Evolutionary conservation across 495 filamentous ascomycete genomes (phyloP).

Genomic region (Neurospora sp.): DNA sequence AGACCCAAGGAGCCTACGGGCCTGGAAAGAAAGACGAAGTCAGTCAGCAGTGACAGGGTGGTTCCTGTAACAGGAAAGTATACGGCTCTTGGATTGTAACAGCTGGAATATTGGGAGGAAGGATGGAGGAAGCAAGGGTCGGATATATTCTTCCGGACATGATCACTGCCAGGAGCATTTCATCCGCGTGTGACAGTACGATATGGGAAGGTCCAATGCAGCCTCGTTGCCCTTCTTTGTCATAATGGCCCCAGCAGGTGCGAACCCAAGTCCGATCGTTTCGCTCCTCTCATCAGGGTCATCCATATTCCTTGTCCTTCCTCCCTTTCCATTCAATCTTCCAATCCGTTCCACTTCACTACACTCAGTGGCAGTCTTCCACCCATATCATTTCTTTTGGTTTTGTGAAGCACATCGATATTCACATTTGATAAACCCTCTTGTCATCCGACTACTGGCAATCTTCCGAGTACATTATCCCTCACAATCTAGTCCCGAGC

Average conservation of each 20-base stretch:
- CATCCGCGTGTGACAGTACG: neutral
- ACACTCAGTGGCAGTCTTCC: neutral
- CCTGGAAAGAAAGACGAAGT: conserved; percentile 2
- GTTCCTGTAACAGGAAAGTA: conserved; percentile 16
- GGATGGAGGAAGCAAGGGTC: neutral
- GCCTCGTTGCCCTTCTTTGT: neutral
- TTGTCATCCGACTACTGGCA: neutral
- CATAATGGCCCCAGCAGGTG: neutral
- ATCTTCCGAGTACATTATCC: neutral
- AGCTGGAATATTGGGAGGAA: neutral
- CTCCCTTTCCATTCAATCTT: neutral
- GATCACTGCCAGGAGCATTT: neutral
- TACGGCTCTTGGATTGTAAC: conserved; percentile 18
- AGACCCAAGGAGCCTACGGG: neutral
- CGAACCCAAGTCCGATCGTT: neutral
- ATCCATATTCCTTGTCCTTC: neutral
- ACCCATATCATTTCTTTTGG: neutral
- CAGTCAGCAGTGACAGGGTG: neutral
- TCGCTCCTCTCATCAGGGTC: neutral
- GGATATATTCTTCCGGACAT: neutral
- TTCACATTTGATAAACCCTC: neutral
- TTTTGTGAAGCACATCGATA: neutral
- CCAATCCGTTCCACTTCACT: neutral
- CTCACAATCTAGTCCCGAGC: neutral
- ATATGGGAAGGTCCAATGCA: neutral